Conservation (phyloP, 2,329 filamentous ascomycete genomes). For the Sordariomycetes sp. region DNA sequence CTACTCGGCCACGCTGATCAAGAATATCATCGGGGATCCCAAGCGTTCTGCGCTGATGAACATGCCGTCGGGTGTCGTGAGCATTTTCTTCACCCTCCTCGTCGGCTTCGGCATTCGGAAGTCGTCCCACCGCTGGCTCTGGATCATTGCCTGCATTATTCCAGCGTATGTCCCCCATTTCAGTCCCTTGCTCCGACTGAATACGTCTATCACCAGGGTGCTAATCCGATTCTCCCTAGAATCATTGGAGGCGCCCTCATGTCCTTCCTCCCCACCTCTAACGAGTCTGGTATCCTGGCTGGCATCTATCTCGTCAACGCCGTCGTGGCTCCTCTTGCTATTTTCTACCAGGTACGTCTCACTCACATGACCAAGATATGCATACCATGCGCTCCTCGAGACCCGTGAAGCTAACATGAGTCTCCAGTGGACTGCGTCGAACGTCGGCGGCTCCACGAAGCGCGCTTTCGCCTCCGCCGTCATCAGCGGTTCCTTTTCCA, state of each 20-base stretch:
- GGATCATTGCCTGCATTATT: conserved; percentile 35
- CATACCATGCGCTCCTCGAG: conserved; percentile 21
- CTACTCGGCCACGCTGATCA: conserved; percentile 27
- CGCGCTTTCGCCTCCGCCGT: conserved; percentile 32
- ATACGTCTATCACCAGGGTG: not conserved
- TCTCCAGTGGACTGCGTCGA: conserved; percentile 13
- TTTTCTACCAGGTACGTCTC: conserved; percentile 29
- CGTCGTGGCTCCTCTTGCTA: conserved; percentile 30
- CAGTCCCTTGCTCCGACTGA: not conserved
- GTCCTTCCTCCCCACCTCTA: conserved; percentile 36
- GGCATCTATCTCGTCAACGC: conserved; percentile 41
- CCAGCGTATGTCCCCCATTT: conserved; percentile 25
- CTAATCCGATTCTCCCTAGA: conserved; percentile 10
- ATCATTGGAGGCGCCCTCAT: conserved; percentile 39
- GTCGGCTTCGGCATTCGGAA: conserved; percentile 35
- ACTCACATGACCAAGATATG: not conserved
- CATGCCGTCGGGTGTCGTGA: conserved; percentile 21
- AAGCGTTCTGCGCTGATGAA: conserved; percentile 5
- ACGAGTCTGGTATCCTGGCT: conserved; percentile 33
- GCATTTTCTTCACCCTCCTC: conserved; percentile 38
- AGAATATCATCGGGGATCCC: conserved; percentile 1
- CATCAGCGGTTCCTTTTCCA: conserved; percentile 27
- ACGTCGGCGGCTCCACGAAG: conserved; percentile 24
- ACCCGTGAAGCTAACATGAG: not conserved
- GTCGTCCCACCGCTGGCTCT: conserved; percentile 37